Conservation (phyloP, 768 basidiomycete genomes). For the Mycena latifolia region DNA sequence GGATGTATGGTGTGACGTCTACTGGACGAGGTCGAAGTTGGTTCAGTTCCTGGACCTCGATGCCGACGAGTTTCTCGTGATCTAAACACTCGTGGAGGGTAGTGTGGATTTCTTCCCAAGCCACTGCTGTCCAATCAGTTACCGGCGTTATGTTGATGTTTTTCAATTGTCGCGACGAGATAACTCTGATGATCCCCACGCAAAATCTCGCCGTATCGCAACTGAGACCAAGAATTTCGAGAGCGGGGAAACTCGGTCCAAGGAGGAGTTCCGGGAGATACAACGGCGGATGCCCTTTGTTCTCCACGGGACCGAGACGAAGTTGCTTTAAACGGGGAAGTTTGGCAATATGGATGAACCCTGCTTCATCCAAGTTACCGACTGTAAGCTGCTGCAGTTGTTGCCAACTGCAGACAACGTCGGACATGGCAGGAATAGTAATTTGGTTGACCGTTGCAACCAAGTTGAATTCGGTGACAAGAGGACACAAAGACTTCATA, state of each 20-base stretch:
- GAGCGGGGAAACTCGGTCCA: slow-evolving; percentile 10
- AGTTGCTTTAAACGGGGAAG: slow-evolving; percentile 13
- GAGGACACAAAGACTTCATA: slow-evolving; percentile 18
- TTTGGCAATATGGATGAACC: slow-evolving; percentile 11
- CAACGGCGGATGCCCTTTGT: not conserved
- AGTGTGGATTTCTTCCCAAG: slow-evolving; percentile 24
- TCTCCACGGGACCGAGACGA: not conserved
- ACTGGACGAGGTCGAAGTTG: not conserved
- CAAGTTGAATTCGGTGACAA: not conserved
- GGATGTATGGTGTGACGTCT: slow-evolving; percentile 2
- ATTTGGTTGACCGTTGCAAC: not conserved
- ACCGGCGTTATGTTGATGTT: not conserved
- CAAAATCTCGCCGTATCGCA: slow-evolving; percentile 23
- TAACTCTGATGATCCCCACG: slow-evolving; percentile 5
- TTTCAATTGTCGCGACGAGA: slow-evolving; percentile 20
- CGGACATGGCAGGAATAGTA: slow-evolving; percentile 6
- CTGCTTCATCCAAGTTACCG: slow-evolving; percentile 12
- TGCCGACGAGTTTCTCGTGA: not conserved
- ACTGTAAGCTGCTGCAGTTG: slow-evolving; percentile 13
- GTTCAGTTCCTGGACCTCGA: not conserved
- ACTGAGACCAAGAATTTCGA: not conserved
- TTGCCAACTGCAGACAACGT: slow-evolving; percentile 25
- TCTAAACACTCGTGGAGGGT: slow-evolving; percentile 17
- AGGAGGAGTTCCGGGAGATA: slow-evolving; percentile 19
- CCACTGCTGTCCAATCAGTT: slow-evolving; percentile 13